Base-by-base conservation (phyloP, 2,329 filamentous ascomycete genomes). In the Hirsutella rhossiliensis region DNA sequence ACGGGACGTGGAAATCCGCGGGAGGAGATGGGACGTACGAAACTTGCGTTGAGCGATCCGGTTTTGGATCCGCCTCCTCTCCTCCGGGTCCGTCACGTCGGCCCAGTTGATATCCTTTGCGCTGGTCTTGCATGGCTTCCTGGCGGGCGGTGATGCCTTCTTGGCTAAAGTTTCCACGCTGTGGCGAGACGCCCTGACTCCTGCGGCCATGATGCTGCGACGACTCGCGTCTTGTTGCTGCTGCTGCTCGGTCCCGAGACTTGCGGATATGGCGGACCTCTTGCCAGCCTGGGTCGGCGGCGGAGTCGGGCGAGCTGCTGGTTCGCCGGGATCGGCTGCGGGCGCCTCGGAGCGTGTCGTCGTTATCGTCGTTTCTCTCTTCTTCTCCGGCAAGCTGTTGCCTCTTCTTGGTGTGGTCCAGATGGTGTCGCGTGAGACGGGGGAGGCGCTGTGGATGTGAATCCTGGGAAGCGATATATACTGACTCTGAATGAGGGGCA, bases 21-120 rank as follows among this genome's bases (percentile, higher is more conserved):
- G 2, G 19, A 20, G 19, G 5, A 19, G 18, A 7, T 11, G 37
- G 17, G 13, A 54, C 80, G 56, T 72, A 87, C 84, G 73, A 52
- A 86, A 87, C 54, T 86, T 86, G 51, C 83, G 72, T 55, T 87
- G 84, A 2, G 83, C 83, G 48, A 87, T 75, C 43, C 82, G 75
- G 58, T 88, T 88, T 59, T 88, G 84, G 42, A 87, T 82, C 47
- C 82, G 79, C 49, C 84, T 71, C 56, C 84, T 72, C 63, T 86
- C 80, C 47, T 79, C 78, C 0, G 81, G 80, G 52, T 87, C 82
- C 7, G 74, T 75, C 38, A 87, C 72, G 0, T 80, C 73, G 27
- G 75, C 70, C 84, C 84, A 88, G 62, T 86, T 77, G 49, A 83
- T 72, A 3, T 65, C 65, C 50, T 71, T 73, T 19, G 59, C 41